Evolutionary conservation across 1,284 basidiomycete species (phyloP).

Genomic region (Moesziomyces parantarcticus): DNA sequence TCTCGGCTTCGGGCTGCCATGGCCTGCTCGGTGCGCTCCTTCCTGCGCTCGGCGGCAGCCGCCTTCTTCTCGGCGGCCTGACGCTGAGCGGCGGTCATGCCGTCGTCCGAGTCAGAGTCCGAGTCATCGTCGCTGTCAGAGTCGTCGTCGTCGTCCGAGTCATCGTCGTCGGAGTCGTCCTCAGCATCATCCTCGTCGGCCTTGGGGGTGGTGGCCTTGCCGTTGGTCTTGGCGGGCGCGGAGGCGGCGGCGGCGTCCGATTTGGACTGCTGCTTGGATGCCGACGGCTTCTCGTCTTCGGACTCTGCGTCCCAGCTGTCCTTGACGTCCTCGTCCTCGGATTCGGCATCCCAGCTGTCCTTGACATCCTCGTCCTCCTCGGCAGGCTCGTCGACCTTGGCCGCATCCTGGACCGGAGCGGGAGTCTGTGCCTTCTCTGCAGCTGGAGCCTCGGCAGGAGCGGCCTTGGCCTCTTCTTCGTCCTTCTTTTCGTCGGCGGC

Average conservation of each 20-base stretch:
- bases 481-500: conserved; percentile 20
- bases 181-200: conserved; percentile 20
- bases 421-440: conserved; percentile 38
- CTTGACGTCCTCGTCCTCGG: conserved; percentile 64
- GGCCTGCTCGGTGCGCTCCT: conserved; percentile 85
- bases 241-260: conserved; percentile 22
- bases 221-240: conserved; percentile 33
- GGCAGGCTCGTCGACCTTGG: conserved; percentile 64
- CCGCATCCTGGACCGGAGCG: conserved; percentile 55
- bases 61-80: conserved; percentile 82
- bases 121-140: conserved; percentile 72
- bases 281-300: conserved; percentile 71
- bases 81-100: conserved; percentile 69
- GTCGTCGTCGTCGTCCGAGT: conserved; percentile 71
- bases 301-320: conserved; percentile 72
- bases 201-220: conserved; percentile 19
- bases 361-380: conserved; percentile 57
- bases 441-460: conserved; percentile 5
- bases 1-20: conserved; percentile 88
- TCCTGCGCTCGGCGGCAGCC: conserved; percentile 82
- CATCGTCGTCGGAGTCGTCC: conserved; percentile 68
- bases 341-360: conserved; percentile 39
- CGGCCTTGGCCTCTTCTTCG: conserved; percentile 15
- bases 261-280: conserved; percentile 26
- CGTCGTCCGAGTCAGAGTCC: conserved; percentile 64